Percentiles rank a stretch among this genome's conserved stretches.
Conservation (phyloP, 257 asterid species). For the Linaria vulgaris region DNA sequence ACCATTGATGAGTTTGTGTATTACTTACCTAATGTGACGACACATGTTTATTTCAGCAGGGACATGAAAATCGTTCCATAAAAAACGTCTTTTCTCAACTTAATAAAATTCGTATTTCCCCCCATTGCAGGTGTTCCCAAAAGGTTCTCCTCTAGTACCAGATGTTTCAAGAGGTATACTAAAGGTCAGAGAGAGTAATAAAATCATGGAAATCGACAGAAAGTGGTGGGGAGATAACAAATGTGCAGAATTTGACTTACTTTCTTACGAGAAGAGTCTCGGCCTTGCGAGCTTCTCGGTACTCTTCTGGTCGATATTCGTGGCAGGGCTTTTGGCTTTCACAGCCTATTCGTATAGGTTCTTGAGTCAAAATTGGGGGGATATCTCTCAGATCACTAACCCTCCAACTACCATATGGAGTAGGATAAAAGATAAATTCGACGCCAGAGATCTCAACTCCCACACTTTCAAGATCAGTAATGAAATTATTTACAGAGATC, state of each 20-base stretch:
- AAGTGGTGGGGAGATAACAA: slow-evolving; percentile 22
- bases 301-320: slow-evolving; percentile 33
- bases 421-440: no score
- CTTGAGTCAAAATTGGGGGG: slow-evolving; percentile 23
- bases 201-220: slow-evolving; percentile 20
- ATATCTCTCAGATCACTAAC: no score
- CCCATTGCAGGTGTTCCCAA: slow-evolving; percentile 33
- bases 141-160: slow-evolving; percentile 31
- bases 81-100: no score
- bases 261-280: slow-evolving; percentile 21
- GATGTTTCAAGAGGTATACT: slow-evolving; percentile 39
- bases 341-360: slow-evolving; percentile 22
- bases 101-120: no score
- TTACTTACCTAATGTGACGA: no score
- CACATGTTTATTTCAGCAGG: no score
- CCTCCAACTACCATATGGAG: no score
- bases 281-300: slow-evolving; percentile 44
- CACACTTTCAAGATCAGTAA: no score
- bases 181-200: slow-evolving; percentile 21
- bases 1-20: no score
- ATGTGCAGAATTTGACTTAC: slow-evolving; percentile 10
- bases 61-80: no score
- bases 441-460: no score
- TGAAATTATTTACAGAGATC: no score
- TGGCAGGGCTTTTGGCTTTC: slow-evolving; percentile 31